These are phyloP conservation scores for Candida tropicalis DNA, from an alignment of 1,139 yeast species.

Conservation along the genomic window DNA sequence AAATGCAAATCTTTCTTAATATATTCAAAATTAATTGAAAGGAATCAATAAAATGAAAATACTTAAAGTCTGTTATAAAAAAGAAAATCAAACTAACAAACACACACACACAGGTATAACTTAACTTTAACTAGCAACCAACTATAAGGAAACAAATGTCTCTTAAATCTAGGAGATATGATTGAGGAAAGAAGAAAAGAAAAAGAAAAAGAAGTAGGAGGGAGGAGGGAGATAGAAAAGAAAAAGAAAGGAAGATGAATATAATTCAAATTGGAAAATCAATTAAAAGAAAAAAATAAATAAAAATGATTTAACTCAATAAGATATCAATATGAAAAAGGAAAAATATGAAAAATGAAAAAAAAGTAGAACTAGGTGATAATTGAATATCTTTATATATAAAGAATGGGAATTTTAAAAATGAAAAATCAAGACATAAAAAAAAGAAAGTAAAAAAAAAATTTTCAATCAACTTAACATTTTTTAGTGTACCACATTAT, in stretches of 20 bases:
- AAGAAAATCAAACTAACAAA: background rate
- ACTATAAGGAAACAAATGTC: background rate
- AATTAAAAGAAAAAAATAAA: background rate
- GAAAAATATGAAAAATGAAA: background rate
- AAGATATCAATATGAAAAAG: background rate
- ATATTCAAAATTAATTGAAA: background rate
- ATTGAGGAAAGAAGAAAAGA: background rate
- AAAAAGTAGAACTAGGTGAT: background rate
- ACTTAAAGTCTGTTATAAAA: too few species aligned
- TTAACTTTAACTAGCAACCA: background rate
- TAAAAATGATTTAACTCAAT: background rate
- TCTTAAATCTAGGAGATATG: too few species aligned
- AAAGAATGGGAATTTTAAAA: too few species aligned
- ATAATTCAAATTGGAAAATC: background rate
- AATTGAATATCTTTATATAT: conserved; percentile 2
- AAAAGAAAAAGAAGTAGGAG: background rate
- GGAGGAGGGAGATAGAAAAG: conserved; percentile 3
- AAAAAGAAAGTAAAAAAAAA: background rate
- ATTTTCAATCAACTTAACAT: too few species aligned
- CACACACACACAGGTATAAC: background rate
- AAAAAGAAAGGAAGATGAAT: background rate
- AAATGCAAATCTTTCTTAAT: background rate
- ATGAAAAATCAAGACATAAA: too few species aligned
- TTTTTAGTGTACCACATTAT: too few species aligned
- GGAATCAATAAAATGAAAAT: background rate